phyloP scores from a whole-genome alignment of 208 protist genomes.

The Leishmania arabica region DNA sequence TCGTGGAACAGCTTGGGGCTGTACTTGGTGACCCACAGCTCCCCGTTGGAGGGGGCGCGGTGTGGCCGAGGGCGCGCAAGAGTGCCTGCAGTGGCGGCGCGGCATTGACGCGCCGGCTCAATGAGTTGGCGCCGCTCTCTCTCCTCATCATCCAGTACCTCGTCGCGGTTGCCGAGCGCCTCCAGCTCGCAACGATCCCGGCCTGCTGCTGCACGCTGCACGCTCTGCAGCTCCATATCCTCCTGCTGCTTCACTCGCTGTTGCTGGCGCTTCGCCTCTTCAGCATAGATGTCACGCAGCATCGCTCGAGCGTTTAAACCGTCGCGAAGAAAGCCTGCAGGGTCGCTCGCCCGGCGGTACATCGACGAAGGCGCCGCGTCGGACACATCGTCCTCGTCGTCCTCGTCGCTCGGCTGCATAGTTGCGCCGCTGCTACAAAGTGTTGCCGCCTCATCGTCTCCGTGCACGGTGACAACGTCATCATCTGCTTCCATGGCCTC shows the following conservation, averaged over 20 bases:
- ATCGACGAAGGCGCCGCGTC: neutral
- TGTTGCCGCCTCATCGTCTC: neutral
- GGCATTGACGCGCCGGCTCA: neutral
- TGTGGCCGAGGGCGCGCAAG: neutral
- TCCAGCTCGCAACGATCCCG: neutral
- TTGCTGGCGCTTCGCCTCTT: slow-evolving; percentile 9
- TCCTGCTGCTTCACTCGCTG: neutral
- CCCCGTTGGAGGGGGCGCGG: neutral
- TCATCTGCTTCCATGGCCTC: neutral
- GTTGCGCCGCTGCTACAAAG: neutral
- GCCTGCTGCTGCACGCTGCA: neutral
- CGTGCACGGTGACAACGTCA: neutral
- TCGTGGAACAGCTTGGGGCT: slow-evolving; percentile 72
- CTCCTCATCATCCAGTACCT: neutral
- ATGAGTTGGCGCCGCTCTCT: neutral
- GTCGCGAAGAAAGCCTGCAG: slow-evolving; percentile 19
- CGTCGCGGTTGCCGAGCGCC: neutral
- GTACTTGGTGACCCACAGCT: slow-evolving; percentile 82
- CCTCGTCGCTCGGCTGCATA: neutral
- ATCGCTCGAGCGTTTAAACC: slow-evolving; percentile 15
- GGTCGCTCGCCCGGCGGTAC: neutral
- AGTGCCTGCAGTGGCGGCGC: neutral
- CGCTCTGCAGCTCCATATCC: neutral
- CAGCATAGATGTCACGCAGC: slow-evolving; percentile 24
- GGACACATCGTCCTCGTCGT: neutral